Evolutionary conservation across 768 basidiomycete genomes (phyloP).

Genomic region (Tricholoma terreum): DNA sequence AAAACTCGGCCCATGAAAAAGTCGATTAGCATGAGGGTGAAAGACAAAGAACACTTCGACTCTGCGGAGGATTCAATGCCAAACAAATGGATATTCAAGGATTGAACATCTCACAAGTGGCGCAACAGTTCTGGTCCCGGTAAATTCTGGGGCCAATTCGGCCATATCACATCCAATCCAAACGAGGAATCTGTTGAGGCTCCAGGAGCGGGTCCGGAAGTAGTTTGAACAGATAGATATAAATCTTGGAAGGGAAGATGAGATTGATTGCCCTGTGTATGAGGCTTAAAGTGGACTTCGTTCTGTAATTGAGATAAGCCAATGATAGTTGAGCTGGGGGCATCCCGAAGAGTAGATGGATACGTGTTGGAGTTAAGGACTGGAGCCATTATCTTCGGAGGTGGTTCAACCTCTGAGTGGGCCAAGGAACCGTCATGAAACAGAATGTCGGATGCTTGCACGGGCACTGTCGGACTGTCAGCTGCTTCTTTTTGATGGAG

Average conservation of each 20-base stretch:
- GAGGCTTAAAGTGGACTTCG: conserved; percentile 1
- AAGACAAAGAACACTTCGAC: conserved; percentile 79
- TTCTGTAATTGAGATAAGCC: conserved; percentile 10
- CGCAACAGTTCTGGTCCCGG: conserved; percentile 61
- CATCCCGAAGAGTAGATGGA: conserved; percentile 3
- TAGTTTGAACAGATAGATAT: conserved; percentile 12
- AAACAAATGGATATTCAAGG: neutral
- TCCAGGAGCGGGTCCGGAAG: conserved; percentile 12
- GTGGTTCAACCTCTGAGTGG: neutral
- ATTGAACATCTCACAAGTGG: conserved; percentile 52
- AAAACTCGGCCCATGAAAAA: conserved; percentile 69
- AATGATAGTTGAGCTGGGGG: conserved; percentile 4
- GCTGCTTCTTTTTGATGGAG: conserved; percentile 52
- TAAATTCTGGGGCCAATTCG: conserved; percentile 60
- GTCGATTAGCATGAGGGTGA: conserved; percentile 68
- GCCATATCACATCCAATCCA: conserved; percentile 44
- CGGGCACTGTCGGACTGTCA: conserved; percentile 9
- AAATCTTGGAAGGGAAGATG: conserved; percentile 24
- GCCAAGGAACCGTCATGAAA: conserved; percentile 2
- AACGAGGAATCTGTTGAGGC: conserved; percentile 15
- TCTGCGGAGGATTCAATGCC: conserved; percentile 29
- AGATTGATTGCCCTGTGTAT: conserved; percentile 18
- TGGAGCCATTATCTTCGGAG: conserved; percentile 2
- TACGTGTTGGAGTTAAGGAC: conserved; percentile 8
- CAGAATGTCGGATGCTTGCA: conserved; percentile 4